Conservation (phyloP, 2,329 filamentous ascomycete species). For the Fusarium brevicatenulatum region DNA sequence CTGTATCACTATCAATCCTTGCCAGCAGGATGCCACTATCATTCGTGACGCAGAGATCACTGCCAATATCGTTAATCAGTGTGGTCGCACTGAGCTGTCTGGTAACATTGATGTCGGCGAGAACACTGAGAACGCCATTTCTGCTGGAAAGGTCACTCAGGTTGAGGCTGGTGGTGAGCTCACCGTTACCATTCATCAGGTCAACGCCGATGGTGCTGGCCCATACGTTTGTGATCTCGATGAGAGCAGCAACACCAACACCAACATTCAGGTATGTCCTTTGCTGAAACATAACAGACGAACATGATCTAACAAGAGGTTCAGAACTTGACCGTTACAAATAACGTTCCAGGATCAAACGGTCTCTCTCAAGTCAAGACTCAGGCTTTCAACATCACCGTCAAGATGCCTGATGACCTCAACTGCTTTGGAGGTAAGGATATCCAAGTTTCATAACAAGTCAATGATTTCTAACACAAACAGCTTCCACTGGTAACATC, state of each 20-base stretch:
- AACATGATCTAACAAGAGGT: background rate
- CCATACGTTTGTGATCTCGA: conserved; percentile 67
- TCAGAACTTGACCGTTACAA: conserved; percentile 59
- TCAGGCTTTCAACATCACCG: conserved; percentile 65
- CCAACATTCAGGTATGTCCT: conserved; percentile 22
- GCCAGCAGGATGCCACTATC: conserved; percentile 72
- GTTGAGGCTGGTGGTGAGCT: conserved; percentile 59
- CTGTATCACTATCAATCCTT: conserved; percentile 71
- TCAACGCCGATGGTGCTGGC: conserved; percentile 73
- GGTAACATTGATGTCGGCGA: conserved; percentile 71
- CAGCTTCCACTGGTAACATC: conserved; percentile 65
- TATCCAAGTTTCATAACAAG: rapidly evolving
- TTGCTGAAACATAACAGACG: rapidly evolving
- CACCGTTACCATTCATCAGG: conserved; percentile 72
- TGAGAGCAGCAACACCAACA: conserved; percentile 54
- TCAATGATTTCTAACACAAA: background rate
- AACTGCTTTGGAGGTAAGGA: conserved; percentile 62
- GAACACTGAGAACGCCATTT: conserved; percentile 63
- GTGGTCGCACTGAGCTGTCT: conserved; percentile 68
- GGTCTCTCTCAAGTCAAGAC: conserved; percentile 67
- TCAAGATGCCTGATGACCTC: conserved; percentile 61
- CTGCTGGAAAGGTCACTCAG: conserved; percentile 58
- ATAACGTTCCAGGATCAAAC: conserved; percentile 69
- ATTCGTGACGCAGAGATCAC: conserved; percentile 67
- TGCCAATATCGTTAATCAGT: conserved; percentile 65